A percentile compares a stretch with the other conserved stretches of the same genome.
Evolutionary conservation across 164 flowering plant species (phyloP).

Genomic region (Amborella trichopoda): DNA sequence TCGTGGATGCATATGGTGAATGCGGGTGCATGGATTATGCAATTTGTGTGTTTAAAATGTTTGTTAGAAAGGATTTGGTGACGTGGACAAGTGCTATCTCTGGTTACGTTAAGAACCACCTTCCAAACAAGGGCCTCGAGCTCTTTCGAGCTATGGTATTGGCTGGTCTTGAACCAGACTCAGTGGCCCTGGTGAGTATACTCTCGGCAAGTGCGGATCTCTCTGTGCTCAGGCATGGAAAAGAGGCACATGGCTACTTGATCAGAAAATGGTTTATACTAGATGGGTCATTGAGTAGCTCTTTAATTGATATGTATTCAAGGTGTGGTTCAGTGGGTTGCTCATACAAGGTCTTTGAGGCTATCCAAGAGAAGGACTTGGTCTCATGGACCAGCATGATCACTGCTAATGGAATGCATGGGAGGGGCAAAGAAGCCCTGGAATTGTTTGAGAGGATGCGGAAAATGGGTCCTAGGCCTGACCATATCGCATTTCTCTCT

Average conservation of each 20-base stretch:
- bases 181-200: slow-evolving; percentile 33
- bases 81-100: slow-evolving; percentile 83
- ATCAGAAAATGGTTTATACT: slow-evolving; percentile 35
- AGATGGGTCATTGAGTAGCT: slow-evolving; percentile 35
- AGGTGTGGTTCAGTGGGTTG: slow-evolving; percentile 45
- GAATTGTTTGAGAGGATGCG: slow-evolving; percentile 39
- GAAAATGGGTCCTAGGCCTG: slow-evolving; percentile 34
- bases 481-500: slow-evolving; percentile 65
- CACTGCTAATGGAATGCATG: slow-evolving; percentile 77
- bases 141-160: slow-evolving; percentile 32
- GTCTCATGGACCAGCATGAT: slow-evolving; percentile 70
- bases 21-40: slow-evolving; percentile 48
- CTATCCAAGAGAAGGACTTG: slow-evolving; percentile 21
- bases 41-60: slow-evolving; percentile 26
- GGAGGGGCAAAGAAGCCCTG: slow-evolving; percentile 50
- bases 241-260: slow-evolving; percentile 63
- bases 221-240: slow-evolving; percentile 58
- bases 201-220: slow-evolving; percentile 57
- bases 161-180: slow-evolving; percentile 39
- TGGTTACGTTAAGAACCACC: slow-evolving; percentile 35
- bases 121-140: slow-evolving; percentile 54
- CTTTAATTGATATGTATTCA: slow-evolving; percentile 79
- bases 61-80: slow-evolving; percentile 49
- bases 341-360: slow-evolving; percentile 32
- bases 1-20: slow-evolving; percentile 57